phyloP scores from a whole-genome alignment of 2,329 filamentous ascomycete species.

The Chalaropsis thielavioides region DNA sequence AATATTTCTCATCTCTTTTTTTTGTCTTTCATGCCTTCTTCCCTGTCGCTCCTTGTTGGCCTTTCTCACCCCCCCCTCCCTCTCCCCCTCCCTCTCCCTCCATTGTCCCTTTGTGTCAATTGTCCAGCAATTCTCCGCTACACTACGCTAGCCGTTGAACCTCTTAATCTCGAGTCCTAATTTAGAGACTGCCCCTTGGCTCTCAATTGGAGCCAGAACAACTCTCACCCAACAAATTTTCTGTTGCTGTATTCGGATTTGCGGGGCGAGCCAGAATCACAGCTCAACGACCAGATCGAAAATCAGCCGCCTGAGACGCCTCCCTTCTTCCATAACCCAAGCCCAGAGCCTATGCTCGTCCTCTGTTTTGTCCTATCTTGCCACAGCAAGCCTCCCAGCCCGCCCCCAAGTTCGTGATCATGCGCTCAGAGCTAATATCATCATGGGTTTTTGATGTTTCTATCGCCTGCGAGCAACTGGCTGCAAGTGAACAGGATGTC shows the following conservation, averaged over 20 bases:
- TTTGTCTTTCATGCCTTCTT: neutral
- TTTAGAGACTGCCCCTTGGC: slow-evolving; percentile 1
- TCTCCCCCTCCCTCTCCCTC: neutral
- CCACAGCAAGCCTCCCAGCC: neutral
- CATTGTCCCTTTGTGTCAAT: slow-evolving; percentile 6
- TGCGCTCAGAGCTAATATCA: slow-evolving; percentile 15
- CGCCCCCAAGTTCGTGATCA: neutral
- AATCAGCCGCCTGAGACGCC: neutral
- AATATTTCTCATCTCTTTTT: neutral
- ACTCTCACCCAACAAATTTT: neutral
- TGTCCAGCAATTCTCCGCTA: neutral
- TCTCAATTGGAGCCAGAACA: neutral
- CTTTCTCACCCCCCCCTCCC: neutral
- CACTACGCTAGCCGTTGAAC: neutral
- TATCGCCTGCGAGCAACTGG: slow-evolving; percentile 10
- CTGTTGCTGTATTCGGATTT: neutral
- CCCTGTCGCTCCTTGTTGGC: neutral
- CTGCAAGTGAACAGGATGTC: slow-evolving; percentile 11
- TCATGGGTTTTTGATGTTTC: slow-evolving; percentile 15
- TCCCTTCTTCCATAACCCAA: neutral
- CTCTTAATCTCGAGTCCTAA: neutral
- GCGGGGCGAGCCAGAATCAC: neutral
- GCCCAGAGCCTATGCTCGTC: neutral
- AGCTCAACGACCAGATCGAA: neutral
- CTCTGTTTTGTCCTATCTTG: neutral